phyloP scores from a whole-genome alignment of 768 basidiomycete genomes.

The Leccinum olivaceopallidum region DNA sequence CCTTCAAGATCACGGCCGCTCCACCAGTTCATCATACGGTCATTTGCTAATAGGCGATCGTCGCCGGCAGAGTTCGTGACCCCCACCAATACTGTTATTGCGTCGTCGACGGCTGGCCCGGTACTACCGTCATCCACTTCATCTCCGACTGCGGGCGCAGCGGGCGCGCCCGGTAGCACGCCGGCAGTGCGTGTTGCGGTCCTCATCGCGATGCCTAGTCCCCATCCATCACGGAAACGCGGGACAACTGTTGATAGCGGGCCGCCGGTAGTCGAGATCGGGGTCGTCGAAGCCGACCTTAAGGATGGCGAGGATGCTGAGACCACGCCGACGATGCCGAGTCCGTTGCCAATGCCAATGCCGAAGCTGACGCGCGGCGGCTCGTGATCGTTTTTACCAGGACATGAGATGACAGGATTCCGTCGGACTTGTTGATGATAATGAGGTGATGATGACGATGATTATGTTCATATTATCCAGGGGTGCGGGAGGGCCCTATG shows the following conservation, averaged over 20 bases:
- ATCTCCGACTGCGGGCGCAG: conserved; percentile 8
- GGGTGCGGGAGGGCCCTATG: not conserved
- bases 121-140: conserved; percentile 3
- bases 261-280: conserved; percentile 37
- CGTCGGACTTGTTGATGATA: not conserved
- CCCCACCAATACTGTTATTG: not conserved
- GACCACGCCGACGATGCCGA: not conserved
- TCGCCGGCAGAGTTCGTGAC: conserved; percentile 9
- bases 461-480: not conserved
- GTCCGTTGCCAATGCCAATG: not conserved
- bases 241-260: conserved; percentile 19
- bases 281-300: conserved; percentile 24
- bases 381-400: not conserved
- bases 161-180: conserved; percentile 4
- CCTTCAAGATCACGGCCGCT: conserved; percentile 8
- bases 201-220: conserved; percentile 45
- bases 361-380: not conserved
- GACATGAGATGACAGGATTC: not conserved
- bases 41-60: conserved; percentile 18
- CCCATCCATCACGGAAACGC: conserved; percentile 2
- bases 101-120: conserved; percentile 3
- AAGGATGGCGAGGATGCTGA: conserved; percentile 5
- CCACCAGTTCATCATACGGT: conserved; percentile 14
- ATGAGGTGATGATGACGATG: not conserved
- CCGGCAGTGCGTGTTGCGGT: conserved; percentile 40